Base-by-base conservation (phyloP, 352 stramenopile species). In the Vaucheria bursata region DNA sequence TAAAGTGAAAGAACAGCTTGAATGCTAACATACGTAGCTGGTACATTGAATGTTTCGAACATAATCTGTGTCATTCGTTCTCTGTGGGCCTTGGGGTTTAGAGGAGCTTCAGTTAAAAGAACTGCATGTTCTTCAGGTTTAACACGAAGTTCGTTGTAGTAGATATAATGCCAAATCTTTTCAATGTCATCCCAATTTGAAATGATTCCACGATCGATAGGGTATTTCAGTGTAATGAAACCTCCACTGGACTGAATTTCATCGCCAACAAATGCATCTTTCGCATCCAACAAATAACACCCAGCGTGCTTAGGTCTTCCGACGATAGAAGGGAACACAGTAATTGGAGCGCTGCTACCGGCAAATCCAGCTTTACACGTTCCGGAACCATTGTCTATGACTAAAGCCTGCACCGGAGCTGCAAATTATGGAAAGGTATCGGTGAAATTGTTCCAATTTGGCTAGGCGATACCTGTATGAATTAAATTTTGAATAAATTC, bases 11-110 rank as follows among this genome's bases (percentile, higher is more conserved):
- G 78, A 75, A 91, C 88, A 18, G 74, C 87, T 88, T 93, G 86
- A 87, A 65, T 93, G 87, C 88, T 92, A 89, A 90, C 89, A 82
- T 92, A 93, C 38, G 94, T 91, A 1, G 89, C 91, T 50, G 88
- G 80, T 75, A 94, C 90, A 80, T 93, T 93, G 79, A 97, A 97
- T 1, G 89, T 92, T 88, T 98, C 94, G 78, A 98, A 98, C 82
- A 98, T 70, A 38, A 83, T 66, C 87, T 97, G 89, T 2, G 92
- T 92, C 79, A 93, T 90, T 79, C 92, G 87, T 73, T 97, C 90
- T 18, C 93, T 88, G 85, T 97, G 95, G 25, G 86, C 86, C 74
- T 90, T 90, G 6, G 91, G 89, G 84, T 97, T 98, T 8, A 98
- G 84, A 0, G 94, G 94, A 32, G 94, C 88, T 87, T 97, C 92